These are phyloP conservation scores for Populus hybrid DNA, from an alignment of 441 rosid genomes.

Conservation along the genomic window DNA sequence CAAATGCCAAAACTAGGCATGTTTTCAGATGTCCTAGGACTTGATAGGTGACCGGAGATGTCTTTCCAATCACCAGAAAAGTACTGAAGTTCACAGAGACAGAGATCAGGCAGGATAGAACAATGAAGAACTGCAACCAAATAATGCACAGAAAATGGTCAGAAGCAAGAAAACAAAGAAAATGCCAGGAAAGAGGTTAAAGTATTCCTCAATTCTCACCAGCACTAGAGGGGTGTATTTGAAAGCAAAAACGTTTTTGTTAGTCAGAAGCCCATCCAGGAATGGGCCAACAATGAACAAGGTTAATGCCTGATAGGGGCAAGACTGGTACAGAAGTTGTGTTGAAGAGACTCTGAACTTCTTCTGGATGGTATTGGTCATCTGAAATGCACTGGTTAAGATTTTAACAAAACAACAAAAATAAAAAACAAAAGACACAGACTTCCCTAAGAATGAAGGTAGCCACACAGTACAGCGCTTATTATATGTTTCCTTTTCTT, in stretches of 20 bases:
- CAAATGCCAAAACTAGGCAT: slow-evolving; percentile 94
- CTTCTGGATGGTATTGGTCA: slow-evolving; percentile 99
- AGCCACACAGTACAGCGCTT: background rate
- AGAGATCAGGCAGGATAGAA: slow-evolving; percentile 90
- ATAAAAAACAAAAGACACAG: background rate
- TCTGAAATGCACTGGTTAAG: slow-evolving; percentile 64
- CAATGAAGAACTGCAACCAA: slow-evolving; percentile 90
- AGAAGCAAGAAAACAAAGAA: slow-evolving; percentile 10
- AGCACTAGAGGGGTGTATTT: slow-evolving; percentile 90
- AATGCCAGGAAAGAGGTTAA: background rate
- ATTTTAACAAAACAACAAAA: slow-evolving; percentile 14
- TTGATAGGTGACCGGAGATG: slow-evolving; percentile 98
- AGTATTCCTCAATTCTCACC: slow-evolving; percentile 47
- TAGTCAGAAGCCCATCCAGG: slow-evolving; percentile 87
- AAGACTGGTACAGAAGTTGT: slow-evolving; percentile 94
- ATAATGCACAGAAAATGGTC: slow-evolving; percentile 1
- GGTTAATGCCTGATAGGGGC: slow-evolving; percentile 94
- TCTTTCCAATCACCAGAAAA: slow-evolving; percentile 93
- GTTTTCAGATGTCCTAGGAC: slow-evolving; percentile 97
- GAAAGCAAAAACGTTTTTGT: slow-evolving; percentile 88
- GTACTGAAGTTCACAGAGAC: slow-evolving; percentile 99
- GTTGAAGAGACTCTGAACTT: slow-evolving; percentile 97
- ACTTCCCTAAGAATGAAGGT: background rate
- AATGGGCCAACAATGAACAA: slow-evolving; percentile 86
- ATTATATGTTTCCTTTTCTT: background rate